Evolutionary conservation across 192 early-diverging fungal genomes (phyloP), one percentile per base, ranked within the genome.

Genomic region (Helicostylum pulchrum): DNA sequence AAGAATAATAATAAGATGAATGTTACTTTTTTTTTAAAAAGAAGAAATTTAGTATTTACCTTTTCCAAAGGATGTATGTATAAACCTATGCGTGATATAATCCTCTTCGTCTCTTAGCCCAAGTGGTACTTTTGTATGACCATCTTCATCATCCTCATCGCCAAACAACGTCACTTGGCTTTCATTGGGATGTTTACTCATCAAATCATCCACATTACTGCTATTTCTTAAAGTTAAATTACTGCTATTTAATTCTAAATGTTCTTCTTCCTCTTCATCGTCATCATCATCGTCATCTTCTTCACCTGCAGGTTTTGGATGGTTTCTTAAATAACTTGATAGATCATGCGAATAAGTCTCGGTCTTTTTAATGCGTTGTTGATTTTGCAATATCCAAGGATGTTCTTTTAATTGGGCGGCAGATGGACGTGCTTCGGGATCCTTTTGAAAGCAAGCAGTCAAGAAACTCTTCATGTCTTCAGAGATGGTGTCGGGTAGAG

Each of bases 371-470:
- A 59, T 59, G 7, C 57, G 36, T 4, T 65, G 53, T 44, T 62
- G 66, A 42, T 78, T 78, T n/a, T 72, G 67, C 55, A 74, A 66
- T 23, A 94, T 85, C 94, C 94, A 98, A 10, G 75, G 70, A 75
- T 96, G 93, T 21, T 67, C 71, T 62, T 91, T 80, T 48, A 98
- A 80, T 49, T 84, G 78, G 9, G 65, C 63, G 0, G 96, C 96
- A 0, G 87, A 84, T 0, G 91, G 90, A 15, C 96, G 79, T 21
- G 81, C 65, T 3, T 69, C 73, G 2, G 88, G 87, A 63, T 94
- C 84, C 61, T 96, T 95, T 61, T 88, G 84, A 69, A 97, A 95
- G 70, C 95, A 97, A 58, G 79, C 73, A 45, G 84, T 70, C 46
- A 98, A 73, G 71, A 98, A 98, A 67, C 92, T 85, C 44, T 76